Evolutionary conservation across 2,329 filamentous ascomycete genomes (phyloP).

Genomic region (Penicillium corylophilum): DNA sequence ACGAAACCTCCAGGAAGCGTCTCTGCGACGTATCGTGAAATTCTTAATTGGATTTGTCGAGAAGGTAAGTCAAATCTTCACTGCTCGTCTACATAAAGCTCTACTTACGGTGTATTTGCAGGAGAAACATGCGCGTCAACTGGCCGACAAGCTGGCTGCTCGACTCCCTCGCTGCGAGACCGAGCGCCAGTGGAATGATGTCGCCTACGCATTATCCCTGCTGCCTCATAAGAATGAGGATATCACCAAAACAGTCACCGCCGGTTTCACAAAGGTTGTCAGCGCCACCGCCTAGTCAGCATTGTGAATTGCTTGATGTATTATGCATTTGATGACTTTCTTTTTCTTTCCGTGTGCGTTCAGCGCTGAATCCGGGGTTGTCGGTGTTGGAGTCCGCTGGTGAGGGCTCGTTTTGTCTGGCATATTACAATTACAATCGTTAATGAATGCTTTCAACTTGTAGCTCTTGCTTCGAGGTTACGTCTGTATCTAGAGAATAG

Average conservation of each 20-base stretch:
- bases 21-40: conserved; percentile 80
- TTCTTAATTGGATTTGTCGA: conserved; percentile 96
- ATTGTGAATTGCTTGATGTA: conserved; percentile 6
- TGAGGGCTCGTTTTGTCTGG: conserved; percentile 1
- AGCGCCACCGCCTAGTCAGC: conserved; percentile 58
- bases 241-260: conserved; percentile 43
- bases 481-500: neutral
- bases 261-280: conserved; percentile 62
- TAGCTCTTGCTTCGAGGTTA: neutral
- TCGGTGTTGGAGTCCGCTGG: conserved; percentile 3
- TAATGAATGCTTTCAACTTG: neutral
- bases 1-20: conserved; percentile 75
- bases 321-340: conserved; percentile 16
- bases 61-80: conserved; percentile 64
- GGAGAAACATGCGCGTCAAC: conserved; percentile 96
- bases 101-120: conserved; percentile 37
- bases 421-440: neutral
- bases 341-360: neutral
- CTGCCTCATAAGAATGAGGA: conserved; percentile 69
- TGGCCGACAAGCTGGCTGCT: conserved; percentile 88
- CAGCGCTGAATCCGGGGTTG: conserved; percentile 1
- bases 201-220: conserved; percentile 84
- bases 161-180: conserved; percentile 81
- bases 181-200: conserved; percentile 96
- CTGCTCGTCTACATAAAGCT: neutral